A percentile compares a stretch with the other conserved stretches of the same genome.
Evolutionary conservation across 768 basidiomycete species (phyloP).

Genomic region (Hericium rajendrae): DNA sequence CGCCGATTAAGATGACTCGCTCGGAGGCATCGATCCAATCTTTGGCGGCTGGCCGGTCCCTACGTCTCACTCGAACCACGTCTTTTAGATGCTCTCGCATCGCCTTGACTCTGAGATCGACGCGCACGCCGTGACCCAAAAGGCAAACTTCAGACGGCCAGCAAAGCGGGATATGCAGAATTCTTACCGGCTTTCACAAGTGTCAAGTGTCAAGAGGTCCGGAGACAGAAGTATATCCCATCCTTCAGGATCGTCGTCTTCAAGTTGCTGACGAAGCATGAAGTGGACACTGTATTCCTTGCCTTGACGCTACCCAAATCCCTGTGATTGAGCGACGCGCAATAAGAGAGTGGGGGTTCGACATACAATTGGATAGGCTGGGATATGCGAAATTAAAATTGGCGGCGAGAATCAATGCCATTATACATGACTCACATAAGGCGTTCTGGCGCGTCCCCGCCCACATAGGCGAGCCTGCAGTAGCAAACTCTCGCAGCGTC

Average conservation of each 20-base stretch:
- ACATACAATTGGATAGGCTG: constrained; percentile 12
- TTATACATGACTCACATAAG: constrained; percentile 1
- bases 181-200: too few species aligned
- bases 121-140: not conserved
- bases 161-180: too few species aligned
- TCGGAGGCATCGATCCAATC: constrained; percentile 10
- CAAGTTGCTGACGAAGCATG: not conserved
- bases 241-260: constrained; percentile 7
- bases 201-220: not conserved
- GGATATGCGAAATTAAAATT: not conserved
- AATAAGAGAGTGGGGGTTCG: not conserved
- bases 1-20: constrained; percentile 10
- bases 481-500: not conserved
- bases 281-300: not conserved
- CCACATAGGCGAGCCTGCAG: constrained; percentile 6
- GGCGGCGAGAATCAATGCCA: not conserved
- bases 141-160: not conserved
- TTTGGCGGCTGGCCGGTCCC: constrained; percentile 8
- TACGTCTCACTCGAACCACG: constrained; percentile 2
- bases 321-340: not conserved
- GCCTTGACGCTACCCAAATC: not conserved
- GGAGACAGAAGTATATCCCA: constrained; percentile 1
- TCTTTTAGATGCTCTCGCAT: constrained; percentile 1
- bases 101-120: constrained; percentile 1
- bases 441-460: constrained; percentile 2